Conservation (phyloP, 2,329 filamentous ascomycete genomes). For the Zasmidium citrigriseum region DNA sequence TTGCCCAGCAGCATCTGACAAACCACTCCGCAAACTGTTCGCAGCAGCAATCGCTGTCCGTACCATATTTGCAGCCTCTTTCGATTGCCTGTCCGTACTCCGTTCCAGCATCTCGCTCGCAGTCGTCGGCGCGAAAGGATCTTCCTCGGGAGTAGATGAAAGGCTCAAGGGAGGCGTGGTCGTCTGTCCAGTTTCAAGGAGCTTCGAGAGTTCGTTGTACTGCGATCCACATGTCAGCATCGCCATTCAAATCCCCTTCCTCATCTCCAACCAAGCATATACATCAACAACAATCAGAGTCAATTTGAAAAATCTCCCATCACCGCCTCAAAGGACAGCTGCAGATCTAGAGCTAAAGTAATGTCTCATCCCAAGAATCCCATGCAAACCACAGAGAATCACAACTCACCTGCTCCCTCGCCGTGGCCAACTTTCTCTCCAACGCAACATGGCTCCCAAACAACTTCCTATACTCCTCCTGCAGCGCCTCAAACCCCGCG, state of each 20-base stretch:
- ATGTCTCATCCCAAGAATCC: conserved; percentile 38
- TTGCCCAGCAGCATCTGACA: conserved; percentile 15
- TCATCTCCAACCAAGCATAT: not conserved
- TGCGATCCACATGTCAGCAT: conserved; percentile 23
- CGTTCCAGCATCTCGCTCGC: conserved; percentile 36
- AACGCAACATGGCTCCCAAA: conserved; percentile 46
- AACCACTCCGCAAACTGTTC: conserved; percentile 18
- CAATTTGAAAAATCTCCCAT: conserved; percentile 46
- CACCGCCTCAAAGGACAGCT: conserved; percentile 46
- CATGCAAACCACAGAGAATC: not conserved
- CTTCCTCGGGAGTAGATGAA: conserved; percentile 32
- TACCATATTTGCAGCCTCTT: conserved; percentile 39
- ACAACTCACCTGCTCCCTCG: conserved; percentile 50
- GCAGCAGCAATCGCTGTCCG: conserved; percentile 34
- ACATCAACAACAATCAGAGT: conserved; percentile 38
- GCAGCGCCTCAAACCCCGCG: conserved; percentile 49
- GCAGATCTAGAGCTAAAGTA: conserved; percentile 56
- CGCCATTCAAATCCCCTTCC: not conserved
- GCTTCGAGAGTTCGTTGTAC: conserved; percentile 37
- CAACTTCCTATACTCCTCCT: conserved; percentile 49
- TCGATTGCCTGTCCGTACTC: conserved; percentile 18
- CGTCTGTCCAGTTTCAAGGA: conserved; percentile 24
- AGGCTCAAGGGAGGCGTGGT: conserved; percentile 35
- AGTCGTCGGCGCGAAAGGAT: conserved; percentile 17
- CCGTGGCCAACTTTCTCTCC: conserved; percentile 49